phyloP scores from a whole-genome alignment of 108 stramenopile genomes.

The Skeletonema tropicum region DNA sequence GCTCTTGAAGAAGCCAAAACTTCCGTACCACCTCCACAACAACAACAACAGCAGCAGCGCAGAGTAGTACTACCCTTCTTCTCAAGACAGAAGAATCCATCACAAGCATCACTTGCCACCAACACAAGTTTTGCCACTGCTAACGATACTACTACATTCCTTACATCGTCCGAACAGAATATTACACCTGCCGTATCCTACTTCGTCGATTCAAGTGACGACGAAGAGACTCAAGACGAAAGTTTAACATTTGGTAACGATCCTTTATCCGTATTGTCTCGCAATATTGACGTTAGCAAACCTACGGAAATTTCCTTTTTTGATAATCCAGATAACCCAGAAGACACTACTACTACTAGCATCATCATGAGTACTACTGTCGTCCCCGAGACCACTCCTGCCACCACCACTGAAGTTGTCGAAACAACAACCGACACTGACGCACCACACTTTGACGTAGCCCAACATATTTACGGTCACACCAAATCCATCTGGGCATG shows the following conservation, averaged over 20 bases:
- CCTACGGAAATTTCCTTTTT: constrained; percentile 22
- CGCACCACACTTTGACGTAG: constrained; percentile 53
- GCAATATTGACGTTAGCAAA: not conserved
- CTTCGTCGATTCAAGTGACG: constrained; percentile 20
- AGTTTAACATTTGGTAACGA: constrained; percentile 26
- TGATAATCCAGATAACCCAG: constrained; percentile 3
- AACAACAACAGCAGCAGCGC: constrained; percentile 11
- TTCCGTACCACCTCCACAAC: not conserved
- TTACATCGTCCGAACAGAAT: not conserved
- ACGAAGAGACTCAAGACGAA: constrained; percentile 18
- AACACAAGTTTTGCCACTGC: constrained; percentile 40
- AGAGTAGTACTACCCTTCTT: not conserved
- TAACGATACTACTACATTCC: constrained; percentile 3
- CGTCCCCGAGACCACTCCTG: not conserved
- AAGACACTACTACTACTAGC: constrained; percentile 26
- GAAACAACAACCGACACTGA: not conserved
- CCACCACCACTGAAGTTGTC: not conserved
- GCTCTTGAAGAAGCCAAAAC: constrained; percentile 36
- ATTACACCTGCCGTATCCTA: constrained; percentile 30
- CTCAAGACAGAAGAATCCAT: constrained; percentile 15
- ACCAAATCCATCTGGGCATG: constrained; percentile 75
- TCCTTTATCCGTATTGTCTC: constrained; percentile 19
- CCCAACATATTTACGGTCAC: constrained; percentile 58
- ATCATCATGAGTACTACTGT: constrained; percentile 3
- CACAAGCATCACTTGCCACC: constrained; percentile 34